phyloP scores from a whole-genome alignment of 75 land plant genomes.

The Pinus taeda region DNA sequence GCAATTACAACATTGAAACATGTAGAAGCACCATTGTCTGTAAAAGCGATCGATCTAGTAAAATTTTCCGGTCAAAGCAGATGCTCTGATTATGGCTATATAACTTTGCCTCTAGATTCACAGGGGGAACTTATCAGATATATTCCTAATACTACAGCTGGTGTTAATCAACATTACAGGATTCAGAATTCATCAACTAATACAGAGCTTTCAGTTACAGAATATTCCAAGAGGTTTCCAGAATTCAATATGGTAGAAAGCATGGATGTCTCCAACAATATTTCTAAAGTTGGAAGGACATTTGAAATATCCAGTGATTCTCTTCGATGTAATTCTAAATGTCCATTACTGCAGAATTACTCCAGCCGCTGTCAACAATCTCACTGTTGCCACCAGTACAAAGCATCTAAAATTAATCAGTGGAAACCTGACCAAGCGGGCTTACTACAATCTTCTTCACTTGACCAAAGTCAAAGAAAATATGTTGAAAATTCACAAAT shows the following conservation, averaged over 20 bases:
- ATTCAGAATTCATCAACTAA: not conserved
- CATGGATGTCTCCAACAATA: not conserved
- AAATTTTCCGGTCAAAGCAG: not conserved
- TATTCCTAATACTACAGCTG: not conserved
- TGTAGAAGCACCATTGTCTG: not conserved
- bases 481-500: not conserved
- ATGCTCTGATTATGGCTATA: not conserved
- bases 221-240: not conserved
- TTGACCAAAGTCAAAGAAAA: not conserved
- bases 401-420: not conserved
- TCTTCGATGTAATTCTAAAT: not conserved
- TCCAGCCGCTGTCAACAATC: not conserved
- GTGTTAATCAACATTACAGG: not conserved
- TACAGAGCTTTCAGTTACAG: not conserved
- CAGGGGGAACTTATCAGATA: not conserved
- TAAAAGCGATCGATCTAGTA: not conserved
- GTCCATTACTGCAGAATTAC: not conserved
- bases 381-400: not conserved
- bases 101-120: slow-evolving; percentile 4
- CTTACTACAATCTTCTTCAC: not conserved
- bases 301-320: not conserved
- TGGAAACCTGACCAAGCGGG: not conserved
- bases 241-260: slow-evolving; percentile 8
- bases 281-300: not conserved
- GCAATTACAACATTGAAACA: not conserved